Evolutionary conservation across 768 basidiomycete genomes (phyloP).

Genomic region (Xerocomellus intermedius): DNA sequence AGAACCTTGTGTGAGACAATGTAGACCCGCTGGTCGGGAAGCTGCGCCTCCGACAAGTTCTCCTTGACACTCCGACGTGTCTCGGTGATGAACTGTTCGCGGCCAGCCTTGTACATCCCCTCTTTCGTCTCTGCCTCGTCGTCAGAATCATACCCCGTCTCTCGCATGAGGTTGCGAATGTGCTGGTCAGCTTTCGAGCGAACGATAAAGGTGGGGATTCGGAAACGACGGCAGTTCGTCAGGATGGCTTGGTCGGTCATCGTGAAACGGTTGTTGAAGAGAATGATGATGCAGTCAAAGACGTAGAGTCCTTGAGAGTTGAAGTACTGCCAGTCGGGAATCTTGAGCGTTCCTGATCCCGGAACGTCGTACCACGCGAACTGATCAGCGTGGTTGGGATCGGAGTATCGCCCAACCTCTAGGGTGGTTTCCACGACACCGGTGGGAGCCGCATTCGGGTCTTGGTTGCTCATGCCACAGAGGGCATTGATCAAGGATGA

Average conservation of each 20-base stretch:
- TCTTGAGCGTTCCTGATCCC: constrained; percentile 36
- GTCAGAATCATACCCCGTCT: constrained; percentile 30
- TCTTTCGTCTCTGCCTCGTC: constrained; percentile 15
- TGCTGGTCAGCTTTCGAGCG: constrained; percentile 38
- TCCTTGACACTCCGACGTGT: constrained; percentile 25
- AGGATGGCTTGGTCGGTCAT: constrained; percentile 37
- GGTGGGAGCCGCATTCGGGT: constrained; percentile 28
- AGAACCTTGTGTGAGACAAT: constrained; percentile 26
- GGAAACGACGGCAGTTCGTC: constrained; percentile 30
- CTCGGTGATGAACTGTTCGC: constrained; percentile 27
- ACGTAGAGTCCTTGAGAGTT: constrained; percentile 38
- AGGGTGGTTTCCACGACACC: constrained; percentile 36
- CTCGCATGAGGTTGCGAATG: constrained; percentile 26
- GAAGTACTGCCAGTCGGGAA: constrained; percentile 40
- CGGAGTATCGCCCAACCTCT: constrained; percentile 29
- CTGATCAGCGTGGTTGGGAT: constrained; percentile 23
- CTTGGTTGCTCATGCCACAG: constrained; percentile 30
- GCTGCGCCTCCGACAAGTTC: constrained; percentile 24
- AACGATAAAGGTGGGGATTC: constrained; percentile 36
- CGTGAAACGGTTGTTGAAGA: constrained; percentile 37
- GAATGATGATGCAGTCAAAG: constrained; percentile 36
- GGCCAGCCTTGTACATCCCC: constrained; percentile 22
- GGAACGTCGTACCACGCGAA: constrained; percentile 40
- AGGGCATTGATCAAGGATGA: constrained; percentile 34
- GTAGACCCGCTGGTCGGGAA: constrained; percentile 31